Conservation (phyloP, 2,329 filamentous ascomycete genomes). For the Nakataea oryzae region DNA sequence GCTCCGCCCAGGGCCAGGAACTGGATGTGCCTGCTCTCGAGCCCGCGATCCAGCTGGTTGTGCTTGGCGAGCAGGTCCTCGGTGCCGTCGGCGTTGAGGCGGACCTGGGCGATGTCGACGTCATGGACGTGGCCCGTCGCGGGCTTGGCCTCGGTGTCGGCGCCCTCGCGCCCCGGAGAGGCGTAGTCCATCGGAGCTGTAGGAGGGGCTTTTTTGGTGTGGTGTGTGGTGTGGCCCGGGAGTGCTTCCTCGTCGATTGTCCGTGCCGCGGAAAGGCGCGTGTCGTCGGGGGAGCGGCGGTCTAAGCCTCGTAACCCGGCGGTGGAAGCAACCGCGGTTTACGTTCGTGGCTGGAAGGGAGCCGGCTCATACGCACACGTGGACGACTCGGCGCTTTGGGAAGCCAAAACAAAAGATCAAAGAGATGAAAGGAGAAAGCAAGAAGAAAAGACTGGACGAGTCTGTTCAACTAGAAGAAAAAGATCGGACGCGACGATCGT, state of each 20-base stretch:
- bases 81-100: constrained; percentile 3
- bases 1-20: constrained; percentile 22
- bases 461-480: too few relatives aligned
- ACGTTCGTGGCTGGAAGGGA: not conserved
- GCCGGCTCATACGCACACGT: not conserved
- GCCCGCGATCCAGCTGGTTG: constrained; percentile 19
- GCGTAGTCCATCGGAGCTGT: too few relatives aligned
- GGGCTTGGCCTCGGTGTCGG: constrained; percentile 3
- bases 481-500: not conserved
- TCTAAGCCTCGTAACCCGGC: not conserved
- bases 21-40: constrained; percentile 21
- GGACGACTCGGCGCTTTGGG: too few relatives aligned
- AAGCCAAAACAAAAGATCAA: not conserved
- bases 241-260: not conserved
- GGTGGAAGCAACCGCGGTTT: not conserved
- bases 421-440: not conserved
- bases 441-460: not conserved
- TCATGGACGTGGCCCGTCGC: not conserved
- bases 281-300: not conserved
- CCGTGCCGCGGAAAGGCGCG: too few relatives aligned
- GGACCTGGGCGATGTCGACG: constrained; percentile 1
- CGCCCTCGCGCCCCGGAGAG: not conserved
- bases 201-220: too few relatives aligned
- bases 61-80: constrained; percentile 17
- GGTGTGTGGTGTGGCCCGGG: too few relatives aligned